Evolutionary conservation across 352 stramenopile genomes (phyloP).

Genomic region (Phytopythium oedochilum): DNA sequence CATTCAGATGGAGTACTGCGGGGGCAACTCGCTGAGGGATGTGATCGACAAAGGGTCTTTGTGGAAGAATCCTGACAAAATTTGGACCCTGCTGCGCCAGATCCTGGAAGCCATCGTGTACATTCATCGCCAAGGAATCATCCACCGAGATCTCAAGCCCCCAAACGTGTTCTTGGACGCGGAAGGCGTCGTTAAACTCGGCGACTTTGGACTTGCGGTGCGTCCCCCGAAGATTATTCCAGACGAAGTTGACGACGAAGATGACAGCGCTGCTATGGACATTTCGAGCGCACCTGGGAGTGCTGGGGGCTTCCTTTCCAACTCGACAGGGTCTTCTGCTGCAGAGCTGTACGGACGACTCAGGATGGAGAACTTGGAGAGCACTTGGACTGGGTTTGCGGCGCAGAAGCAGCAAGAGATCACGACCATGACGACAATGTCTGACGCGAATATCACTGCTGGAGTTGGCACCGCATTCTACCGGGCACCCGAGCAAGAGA

Average conservation of each 20-base stretch:
- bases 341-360: slow-evolving; percentile 66
- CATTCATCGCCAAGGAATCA: slow-evolving; percentile 92
- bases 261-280: slow-evolving; percentile 24
- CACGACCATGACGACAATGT: slow-evolving; percentile 57
- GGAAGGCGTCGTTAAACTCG: slow-evolving; percentile 90
- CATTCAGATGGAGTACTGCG: slow-evolving; percentile 97
- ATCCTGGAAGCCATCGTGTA: slow-evolving; percentile 94
- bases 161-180: slow-evolving; percentile 94
- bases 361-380: slow-evolving; percentile 67
- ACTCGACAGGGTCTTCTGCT: slow-evolving; percentile 58
- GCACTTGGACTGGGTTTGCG: slow-evolving; percentile 29
- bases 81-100: slow-evolving; percentile 94
- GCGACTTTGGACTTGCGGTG: slow-evolving; percentile 94
- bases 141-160: slow-evolving; percentile 92
- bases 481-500: slow-evolving; percentile 92
- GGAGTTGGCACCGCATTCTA: slow-evolving; percentile 96
- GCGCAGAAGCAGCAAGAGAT: slow-evolving; percentile 20
- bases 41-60: slow-evolving; percentile 91
- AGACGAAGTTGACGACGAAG: slow-evolving; percentile 27
- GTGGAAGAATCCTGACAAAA: slow-evolving; percentile 81
- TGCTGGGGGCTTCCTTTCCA: slow-evolving; percentile 29
- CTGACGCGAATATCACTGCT: slow-evolving; percentile 88
- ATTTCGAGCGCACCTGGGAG: slow-evolving; percentile 11
- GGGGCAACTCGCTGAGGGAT: slow-evolving; percentile 90
- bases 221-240: slow-evolving; percentile 56